These are phyloP conservation scores for Solanum tarijense DNA, from an alignment of 257 asterid species.

Conservation along the genomic window DNA sequence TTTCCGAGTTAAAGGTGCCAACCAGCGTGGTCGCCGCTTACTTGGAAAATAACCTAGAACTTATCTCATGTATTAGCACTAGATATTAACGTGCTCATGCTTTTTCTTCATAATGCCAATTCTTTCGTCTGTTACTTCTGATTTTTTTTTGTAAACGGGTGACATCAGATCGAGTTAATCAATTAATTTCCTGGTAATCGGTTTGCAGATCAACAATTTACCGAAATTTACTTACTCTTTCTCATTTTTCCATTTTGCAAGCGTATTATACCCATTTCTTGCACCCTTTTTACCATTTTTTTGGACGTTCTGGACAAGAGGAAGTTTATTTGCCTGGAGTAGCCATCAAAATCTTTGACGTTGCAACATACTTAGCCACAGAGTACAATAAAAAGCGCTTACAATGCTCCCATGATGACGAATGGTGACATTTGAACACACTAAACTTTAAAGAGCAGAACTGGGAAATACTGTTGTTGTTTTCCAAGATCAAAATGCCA, in stretches of 20 bases:
- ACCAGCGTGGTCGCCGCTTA: conserved; percentile 47
- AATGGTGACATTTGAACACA: not conserved
- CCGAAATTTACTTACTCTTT: not conserved
- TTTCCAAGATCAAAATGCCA: not conserved
- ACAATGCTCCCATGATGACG: not conserved
- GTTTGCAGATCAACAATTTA: not conserved
- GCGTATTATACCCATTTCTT: not conserved
- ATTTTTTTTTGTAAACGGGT: not conserved
- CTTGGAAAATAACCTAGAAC: conserved; percentile 32
- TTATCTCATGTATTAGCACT: not conserved
- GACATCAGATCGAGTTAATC: not conserved
- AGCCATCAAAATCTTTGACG: not conserved
- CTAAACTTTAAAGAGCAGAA: not conserved
- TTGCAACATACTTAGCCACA: not conserved
- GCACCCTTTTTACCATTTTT: not conserved
- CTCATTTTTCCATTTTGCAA: not conserved
- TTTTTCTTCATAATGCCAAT: not conserved
- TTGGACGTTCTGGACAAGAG: not conserved
- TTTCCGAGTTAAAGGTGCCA: conserved; percentile 47
- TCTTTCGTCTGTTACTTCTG: not conserved
- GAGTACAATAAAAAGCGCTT: not conserved
- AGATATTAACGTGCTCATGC: not conserved
- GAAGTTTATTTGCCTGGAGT: not conserved
- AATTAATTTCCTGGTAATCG: not conserved
- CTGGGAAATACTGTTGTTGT: no score